Evolutionary conservation across 148 eudicot genomes (phyloP).

Genomic region (Rhododendron williamsianum): DNA sequence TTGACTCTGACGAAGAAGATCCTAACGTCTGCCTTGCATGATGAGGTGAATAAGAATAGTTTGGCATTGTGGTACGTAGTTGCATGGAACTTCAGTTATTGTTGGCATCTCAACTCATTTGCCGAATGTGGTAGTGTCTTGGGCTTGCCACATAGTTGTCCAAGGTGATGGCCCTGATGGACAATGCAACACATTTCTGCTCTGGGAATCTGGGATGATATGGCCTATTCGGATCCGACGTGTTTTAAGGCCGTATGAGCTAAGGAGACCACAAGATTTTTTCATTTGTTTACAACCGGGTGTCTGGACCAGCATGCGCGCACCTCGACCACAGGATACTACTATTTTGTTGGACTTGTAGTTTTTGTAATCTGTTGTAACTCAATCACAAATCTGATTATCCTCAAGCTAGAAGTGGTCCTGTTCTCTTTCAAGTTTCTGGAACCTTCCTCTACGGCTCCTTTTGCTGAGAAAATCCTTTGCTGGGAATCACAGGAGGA

Average conservation of each 20-base stretch:
- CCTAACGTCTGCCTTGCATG: slow-evolving; percentile 40
- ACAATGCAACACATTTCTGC: neutral
- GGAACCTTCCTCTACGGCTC: neutral
- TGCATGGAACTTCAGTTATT: neutral
- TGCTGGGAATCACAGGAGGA: neutral
- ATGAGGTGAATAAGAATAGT: neutral
- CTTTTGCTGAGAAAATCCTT: neutral
- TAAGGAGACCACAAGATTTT: neutral
- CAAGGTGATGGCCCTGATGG: neutral
- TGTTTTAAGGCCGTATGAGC: neutral
- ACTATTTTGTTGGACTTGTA: neutral
- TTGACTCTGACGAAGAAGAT: slow-evolving; percentile 71
- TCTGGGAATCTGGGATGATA: neutral
- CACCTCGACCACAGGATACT: neutral
- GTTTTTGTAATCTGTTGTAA: neutral
- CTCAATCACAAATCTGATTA: neutral
- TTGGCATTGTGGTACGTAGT: neutral
- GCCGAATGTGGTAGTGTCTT: neutral
- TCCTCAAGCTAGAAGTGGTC: neutral
- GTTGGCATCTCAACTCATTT: neutral
- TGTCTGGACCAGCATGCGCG: neutral
- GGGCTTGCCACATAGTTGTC: neutral
- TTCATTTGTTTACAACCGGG: neutral
- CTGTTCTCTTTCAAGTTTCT: neutral
- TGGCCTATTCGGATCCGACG: neutral